Evolutionary conservation across 176 grass and related monocot species (phyloP), one percentile per base, ranked within the genome.

Genomic region (Eragrostis nindensis): DNA sequence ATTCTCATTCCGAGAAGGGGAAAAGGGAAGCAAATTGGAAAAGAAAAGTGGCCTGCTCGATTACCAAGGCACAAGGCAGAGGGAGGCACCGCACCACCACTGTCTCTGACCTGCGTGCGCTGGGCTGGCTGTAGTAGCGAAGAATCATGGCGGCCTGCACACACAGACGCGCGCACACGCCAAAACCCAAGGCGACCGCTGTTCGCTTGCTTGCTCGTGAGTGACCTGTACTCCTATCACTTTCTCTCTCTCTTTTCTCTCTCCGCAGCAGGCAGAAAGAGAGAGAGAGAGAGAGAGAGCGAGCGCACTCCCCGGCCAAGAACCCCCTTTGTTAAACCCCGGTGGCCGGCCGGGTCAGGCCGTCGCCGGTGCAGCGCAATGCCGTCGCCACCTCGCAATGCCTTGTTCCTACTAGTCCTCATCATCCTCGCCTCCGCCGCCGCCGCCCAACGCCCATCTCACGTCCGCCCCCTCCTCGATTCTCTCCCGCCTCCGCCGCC

Each of bases 111-210:
- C 29, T 1, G 62, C 62, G 6, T 5, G 4, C 4, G 8, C n/a
- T n/a, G n/a, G n/a, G 42, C 8, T 10, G 6, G 8, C 4, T 7
- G 42, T 32, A 65, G 62, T 65, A 29, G 17, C 17, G 64, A 36
- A 71, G 68, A 30, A 49, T 49, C 52, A 9, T 42, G n/a, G 19
- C 50, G 2, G 69, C 32, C 59, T 32, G 75, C 74, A 76, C 49
- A 22, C 47, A 56, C 27, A 22, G 49, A 27, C 71, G 53, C 18
- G 71, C 60, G 6, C 59, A 57, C 50, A 57, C 25, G 60, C 60
- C 56, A 78, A 78, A n/a, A 4, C 42, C 57, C 59, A 21, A 14
- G 1, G 44, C 57, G 40, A 5, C 42, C 11, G 66, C 40, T 69
- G 68, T 27, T 49, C 18, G 5, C 68, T 46, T 61, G 26, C 32